Evolutionary conservation across 2,329 filamentous ascomycete genomes (phyloP), one percentile per base, ranked within the genome.

Genomic region (Diaporthe helianthi): DNA sequence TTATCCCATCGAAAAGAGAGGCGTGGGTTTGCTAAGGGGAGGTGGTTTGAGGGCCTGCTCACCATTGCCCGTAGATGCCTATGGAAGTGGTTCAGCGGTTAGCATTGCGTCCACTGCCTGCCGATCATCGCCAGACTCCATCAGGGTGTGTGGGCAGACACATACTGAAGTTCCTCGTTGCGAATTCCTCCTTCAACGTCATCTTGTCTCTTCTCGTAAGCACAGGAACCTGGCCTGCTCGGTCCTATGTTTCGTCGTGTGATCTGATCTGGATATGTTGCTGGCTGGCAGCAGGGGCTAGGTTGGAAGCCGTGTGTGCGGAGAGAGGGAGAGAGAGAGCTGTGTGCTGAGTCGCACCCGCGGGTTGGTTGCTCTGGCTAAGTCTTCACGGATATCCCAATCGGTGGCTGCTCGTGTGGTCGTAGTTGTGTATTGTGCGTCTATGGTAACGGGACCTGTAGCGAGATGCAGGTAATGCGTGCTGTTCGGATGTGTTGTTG

Each of bases 51-150:
- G 51, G 31, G 61, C 41, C n/a, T 78, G 36, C 88, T 85, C 85
- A 92, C 90, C 90, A 92, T 90, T 92, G 90, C 80, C 88, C 90
- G 76, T 92, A 92, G 81, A 92, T 92, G 81, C 90, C 90, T 92
- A 47, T 7, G 74, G 69, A 68, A 69, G 69, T 29, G 69, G 69
- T 29, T 38, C 69, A 70, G 61, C 54, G 52, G 76, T 84, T 76
- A 85, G 80, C 74, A 71, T 33, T 67, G 36, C 53, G 51, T 63
- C 44, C 44, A 63, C 44, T 49, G 52, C 36, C 49, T 53, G 67
- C 46, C 67, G 64, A 71, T 71, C 70, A 69, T 46, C 52, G 63
- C 54, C 33, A 54, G 55, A 26, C 51, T 51, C 58, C 33, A 26
- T 33, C 29, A 29, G 47, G 19, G 54, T 44, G 29, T 44, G 29